phyloP scores from a whole-genome alignment of 768 basidiomycete genomes.

The Naganishia vaughanmartiniae region DNA sequence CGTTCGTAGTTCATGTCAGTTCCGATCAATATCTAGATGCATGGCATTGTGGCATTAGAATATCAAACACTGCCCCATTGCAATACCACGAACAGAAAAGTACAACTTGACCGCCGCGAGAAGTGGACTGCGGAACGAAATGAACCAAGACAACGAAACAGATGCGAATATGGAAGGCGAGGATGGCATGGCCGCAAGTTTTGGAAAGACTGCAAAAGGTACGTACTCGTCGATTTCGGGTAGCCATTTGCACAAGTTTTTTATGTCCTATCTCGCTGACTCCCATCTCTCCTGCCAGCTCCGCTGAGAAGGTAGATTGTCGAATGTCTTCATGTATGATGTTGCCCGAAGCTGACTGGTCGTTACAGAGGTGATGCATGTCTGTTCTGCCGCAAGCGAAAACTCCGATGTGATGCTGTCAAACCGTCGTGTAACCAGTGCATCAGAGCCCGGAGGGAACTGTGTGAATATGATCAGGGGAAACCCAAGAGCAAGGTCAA shows the following conservation, averaged over 20 bases:
- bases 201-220: slow-evolving; percentile 17
- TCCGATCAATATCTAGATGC: neutral
- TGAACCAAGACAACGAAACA: slow-evolving; percentile 5
- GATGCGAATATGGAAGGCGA: slow-evolving; percentile 13
- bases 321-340: neutral
- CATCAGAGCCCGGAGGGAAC: slow-evolving; percentile 6
- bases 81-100: no score
- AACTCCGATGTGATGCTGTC: slow-evolving; percentile 48
- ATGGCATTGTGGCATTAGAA: neutral
- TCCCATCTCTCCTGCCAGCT: neutral
- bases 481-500: slow-evolving; percentile 26
- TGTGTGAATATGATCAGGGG: slow-evolving; percentile 20
- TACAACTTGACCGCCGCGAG: no score
- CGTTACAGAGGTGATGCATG: slow-evolving; percentile 11
- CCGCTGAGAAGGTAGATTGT: neutral
- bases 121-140: neutral
- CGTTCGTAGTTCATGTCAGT: neutral
- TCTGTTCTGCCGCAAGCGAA: slow-evolving; percentile 19
- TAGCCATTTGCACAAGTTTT: neutral
- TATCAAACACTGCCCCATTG: no score
- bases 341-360: neutral
- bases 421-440: slow-evolving; percentile 24
- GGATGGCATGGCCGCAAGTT: slow-evolving; percentile 2
- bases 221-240: neutral
- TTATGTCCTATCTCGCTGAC: neutral